Base-by-base conservation (phyloP, 495 filamentous ascomycete genomes). In the Talaromyces borbonicus region DNA sequence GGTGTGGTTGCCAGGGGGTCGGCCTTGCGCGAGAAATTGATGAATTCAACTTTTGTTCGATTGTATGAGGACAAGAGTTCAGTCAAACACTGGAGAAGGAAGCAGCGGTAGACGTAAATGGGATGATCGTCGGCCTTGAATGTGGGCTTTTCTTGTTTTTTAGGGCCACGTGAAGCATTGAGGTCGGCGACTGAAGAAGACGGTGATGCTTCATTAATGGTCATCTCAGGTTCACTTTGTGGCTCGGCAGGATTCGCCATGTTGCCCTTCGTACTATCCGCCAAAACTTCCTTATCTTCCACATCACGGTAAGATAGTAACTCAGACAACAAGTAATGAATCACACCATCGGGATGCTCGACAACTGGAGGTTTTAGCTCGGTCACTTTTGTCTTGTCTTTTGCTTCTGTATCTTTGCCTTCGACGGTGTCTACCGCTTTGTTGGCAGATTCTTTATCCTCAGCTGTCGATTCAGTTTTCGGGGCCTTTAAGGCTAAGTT, bases 51-150 rank as follows among this genome's bases (percentile, higher is more conserved):
- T 70, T 99, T 99, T 30, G 87, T 83, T 22, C 89, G 83, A 49
- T 87, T 95, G 67, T 95, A 97, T 55, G 81, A 90, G 31, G 83
- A 81, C n/a, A 99, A 72, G 14, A 99, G 75, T 59, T 99, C 92
- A 0, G 89, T 84, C 25, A 99, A 70, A 56, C 90, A 95, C 58
- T 95, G 87, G 31, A 99, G 73, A 46, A 99, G 71, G 69, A 97
- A 95, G 68, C 87, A 95, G 16, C 93, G 79, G 55, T 97, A 99
- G 47, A 95, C 83, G 62, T 92, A 96, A 49, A 94, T 96, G 1
- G 88, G 85, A 59, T 99, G 87, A 14, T 95, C 82, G 32, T 97
- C 90, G 4, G 87, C 70, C 63, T 94, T 96, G 71, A 97, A 95
- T 1, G 74, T 66, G 2, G 76, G 66, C 63, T 94, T 95, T n/a